Percentiles rank a stretch among this genome's conserved stretches.
phyloP scores from a whole-genome alignment of 352 stramenopile genomes.

The Phytophthora quininea region DNA sequence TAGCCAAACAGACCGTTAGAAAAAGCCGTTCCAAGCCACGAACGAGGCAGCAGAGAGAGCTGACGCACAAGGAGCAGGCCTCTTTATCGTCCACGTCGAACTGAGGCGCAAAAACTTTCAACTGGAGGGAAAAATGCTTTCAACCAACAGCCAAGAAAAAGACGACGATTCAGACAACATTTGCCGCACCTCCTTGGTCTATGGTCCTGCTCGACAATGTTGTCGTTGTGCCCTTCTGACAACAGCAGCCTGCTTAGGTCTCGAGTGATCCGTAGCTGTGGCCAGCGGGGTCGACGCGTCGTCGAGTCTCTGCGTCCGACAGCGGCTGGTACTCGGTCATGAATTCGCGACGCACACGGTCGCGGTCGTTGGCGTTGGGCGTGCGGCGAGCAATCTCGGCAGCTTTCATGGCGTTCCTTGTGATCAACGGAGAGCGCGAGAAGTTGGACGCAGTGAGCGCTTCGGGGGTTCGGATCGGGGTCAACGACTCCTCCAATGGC shows the following conservation, averaged over 20 bases:
- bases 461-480: conserved; percentile 72
- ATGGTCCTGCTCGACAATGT: conserved; percentile 20
- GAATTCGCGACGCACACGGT: conserved; percentile 84
- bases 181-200: conserved; percentile 23
- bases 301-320: conserved; percentile 54
- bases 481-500: conserved; percentile 66
- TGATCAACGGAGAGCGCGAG: conserved; percentile 78
- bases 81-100: conserved; percentile 75
- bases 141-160: conserved; percentile 78
- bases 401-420: conserved; percentile 85
- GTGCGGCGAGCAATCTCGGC: conserved; percentile 81
- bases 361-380: conserved; percentile 78
- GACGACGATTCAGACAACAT: conserved; percentile 50
- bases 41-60: conserved; percentile 31
- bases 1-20: no score
- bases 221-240: conserved; percentile 11
- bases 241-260: conserved; percentile 40
- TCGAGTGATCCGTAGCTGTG: conserved; percentile 86
- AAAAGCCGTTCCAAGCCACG: conserved; percentile 24
- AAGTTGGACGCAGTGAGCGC: conserved; percentile 56
- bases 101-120: conserved; percentile 80
- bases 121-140: conserved; percentile 63
- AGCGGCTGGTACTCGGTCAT: conserved; percentile 89
- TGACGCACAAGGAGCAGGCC: conserved; percentile 23
- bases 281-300: conserved; percentile 75